phyloP scores from a whole-genome alignment of 768 basidiomycete species.

The Daedaleopsis sinensis region DNA sequence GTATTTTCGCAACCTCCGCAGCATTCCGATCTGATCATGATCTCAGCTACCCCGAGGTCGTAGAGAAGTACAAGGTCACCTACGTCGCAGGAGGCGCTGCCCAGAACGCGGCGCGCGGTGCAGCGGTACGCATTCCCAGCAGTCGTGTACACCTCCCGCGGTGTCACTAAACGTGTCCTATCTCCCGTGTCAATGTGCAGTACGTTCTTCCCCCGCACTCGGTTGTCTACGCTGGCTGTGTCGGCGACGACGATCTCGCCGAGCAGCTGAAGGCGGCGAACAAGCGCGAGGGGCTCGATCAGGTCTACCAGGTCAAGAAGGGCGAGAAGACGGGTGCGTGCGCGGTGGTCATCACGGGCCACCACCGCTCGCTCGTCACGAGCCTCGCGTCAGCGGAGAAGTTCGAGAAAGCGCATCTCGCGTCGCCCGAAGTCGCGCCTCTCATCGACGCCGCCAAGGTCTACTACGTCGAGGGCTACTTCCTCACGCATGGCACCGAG shows the following conservation, averaged over 20 bases:
- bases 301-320: slow-evolving; percentile 87
- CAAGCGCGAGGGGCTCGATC: slow-evolving; percentile 85
- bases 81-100: slow-evolving; percentile 98
- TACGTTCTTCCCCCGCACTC: slow-evolving; percentile 88
- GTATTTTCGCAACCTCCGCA: neutral
- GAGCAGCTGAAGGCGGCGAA: slow-evolving; percentile 89
- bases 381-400: slow-evolving; percentile 89
- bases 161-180: neutral
- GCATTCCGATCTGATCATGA: neutral
- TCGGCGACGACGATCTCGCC: slow-evolving; percentile 92
- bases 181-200: slow-evolving; percentile 43
- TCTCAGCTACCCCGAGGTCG: slow-evolving; percentile 85
- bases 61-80: slow-evolving; percentile 71
- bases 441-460: slow-evolving; percentile 79
- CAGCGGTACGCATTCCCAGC: slow-evolving; percentile 67
- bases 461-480: slow-evolving; percentile 96
- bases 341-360: slow-evolving; percentile 92
- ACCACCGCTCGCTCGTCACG: slow-evolving; percentile 91
- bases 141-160: neutral
- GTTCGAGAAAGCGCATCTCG: slow-evolving; percentile 81
- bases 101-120: slow-evolving; percentile 95
- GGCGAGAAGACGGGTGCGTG: slow-evolving; percentile 94
- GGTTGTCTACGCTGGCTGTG: slow-evolving; percentile 93
- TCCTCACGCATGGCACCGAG: slow-evolving; percentile 90
- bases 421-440: slow-evolving; percentile 71